A percentile compares a stretch with the other conserved stretches of the same genome.
Evolutionary conservation across 2,329 filamentous ascomycete species (phyloP).

Genomic region (Calonectria naviculata): DNA sequence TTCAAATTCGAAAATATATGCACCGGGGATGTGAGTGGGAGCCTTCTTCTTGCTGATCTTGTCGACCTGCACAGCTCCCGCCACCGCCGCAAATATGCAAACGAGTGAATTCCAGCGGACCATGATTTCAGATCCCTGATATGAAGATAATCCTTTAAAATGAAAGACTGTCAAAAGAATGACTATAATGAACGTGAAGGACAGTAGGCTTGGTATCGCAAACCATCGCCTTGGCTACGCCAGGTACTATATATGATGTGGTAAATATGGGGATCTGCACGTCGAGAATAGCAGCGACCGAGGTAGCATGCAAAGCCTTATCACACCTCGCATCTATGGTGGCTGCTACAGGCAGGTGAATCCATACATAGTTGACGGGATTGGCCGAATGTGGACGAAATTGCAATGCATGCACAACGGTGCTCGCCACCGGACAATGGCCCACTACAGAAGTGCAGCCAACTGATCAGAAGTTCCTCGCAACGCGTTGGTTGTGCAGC

Average conservation of each 20-base stretch:
- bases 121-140: neutral
- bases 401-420: neutral
- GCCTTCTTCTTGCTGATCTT: neutral
- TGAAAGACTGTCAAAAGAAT: neutral
- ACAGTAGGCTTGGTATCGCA: neutral
- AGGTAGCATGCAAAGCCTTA: neutral
- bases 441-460: neutral
- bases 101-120: neutral
- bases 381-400: neutral
- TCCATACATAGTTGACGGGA: neutral
- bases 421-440: neutral
- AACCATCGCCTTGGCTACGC: neutral
- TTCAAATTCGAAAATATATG: conserved; percentile 1
- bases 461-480: neutral
- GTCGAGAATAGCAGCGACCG: neutral
- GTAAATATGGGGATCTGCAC: neutral
- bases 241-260: neutral
- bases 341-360: neutral
- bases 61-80: neutral
- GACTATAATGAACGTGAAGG: neutral
- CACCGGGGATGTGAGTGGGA: neutral
- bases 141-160: neutral
- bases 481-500: neutral
- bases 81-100: neutral
- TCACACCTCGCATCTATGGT: neutral